Conservation (phyloP, 768 basidiomycete genomes). For the Lentinus tigrinus region DNA sequence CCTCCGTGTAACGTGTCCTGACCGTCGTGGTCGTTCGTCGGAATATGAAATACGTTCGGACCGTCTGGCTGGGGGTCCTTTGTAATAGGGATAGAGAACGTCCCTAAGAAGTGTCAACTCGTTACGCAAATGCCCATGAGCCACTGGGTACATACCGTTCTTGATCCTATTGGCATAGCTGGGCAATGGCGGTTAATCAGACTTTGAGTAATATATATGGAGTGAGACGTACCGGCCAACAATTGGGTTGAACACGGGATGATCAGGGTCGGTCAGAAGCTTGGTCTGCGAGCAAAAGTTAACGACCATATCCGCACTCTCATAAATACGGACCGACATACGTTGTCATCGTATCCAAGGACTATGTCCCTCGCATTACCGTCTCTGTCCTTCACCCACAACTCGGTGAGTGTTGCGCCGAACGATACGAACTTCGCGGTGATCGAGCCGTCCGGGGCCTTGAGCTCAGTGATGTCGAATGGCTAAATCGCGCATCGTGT, state of each 20-base stretch:
- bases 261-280: constrained; percentile 43
- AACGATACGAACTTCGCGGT: constrained; percentile 57
- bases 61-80: constrained; percentile 42
- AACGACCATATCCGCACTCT: too few relatives aligned
- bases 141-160: constrained; percentile 35
- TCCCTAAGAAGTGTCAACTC: constrained; percentile 33
- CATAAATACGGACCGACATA: constrained; percentile 21
- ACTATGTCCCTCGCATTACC: constrained; percentile 51
- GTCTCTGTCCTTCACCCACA: constrained; percentile 54
- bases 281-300: constrained; percentile 28
- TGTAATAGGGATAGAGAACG: constrained; percentile 53
- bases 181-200: constrained; percentile 24
- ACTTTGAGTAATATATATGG: not conserved
- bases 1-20: constrained; percentile 56
- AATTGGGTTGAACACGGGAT: constrained; percentile 43
- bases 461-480: constrained; percentile 46
- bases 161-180: constrained; percentile 56
- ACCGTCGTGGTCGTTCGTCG: constrained; percentile 52
- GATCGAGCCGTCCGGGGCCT: constrained; percentile 54
- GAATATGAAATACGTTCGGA: constrained; percentile 48
- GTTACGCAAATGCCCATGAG: not conserved
- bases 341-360: constrained; percentile 58
- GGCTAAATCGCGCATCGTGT: constrained; percentile 38
- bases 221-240: constrained; percentile 19
- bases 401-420: constrained; percentile 54